Evolutionary conservation across 805 yeast species (phyloP), one percentile per base, ranked within the genome.

Genomic region (Candida vartiovaarae): DNA sequence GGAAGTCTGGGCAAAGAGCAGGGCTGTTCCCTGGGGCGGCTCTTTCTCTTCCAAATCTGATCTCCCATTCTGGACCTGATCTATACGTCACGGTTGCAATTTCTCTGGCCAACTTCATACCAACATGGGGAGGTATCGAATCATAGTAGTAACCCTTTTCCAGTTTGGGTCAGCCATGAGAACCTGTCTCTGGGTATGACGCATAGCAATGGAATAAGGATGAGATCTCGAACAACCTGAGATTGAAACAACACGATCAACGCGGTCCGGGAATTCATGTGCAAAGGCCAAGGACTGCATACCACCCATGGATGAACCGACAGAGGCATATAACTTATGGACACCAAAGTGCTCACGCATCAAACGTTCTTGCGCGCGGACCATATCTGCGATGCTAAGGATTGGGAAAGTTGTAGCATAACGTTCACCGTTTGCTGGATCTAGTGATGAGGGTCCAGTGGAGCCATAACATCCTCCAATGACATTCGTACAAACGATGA

Each of bases 221-320:
- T 90, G 96, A 1, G 96, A 86, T 57, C 95, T 74, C 2, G 95
- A 95, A 67, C 96, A 89, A 3, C 95, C 96, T 36, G 91, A 82
- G 28, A 90, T 85, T n/a, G 86, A 75, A 1, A 88, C 76, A 3
- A 90, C 72, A 42, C 82, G 80, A 5, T 73, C 75, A 3, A 89
- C 96, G 44, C 72, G 75, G 39, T 82, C 81, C 1, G 95, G 84
- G 55, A 84, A 90, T 57, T 84, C 95, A 59, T 78, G 74, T 1
- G 88, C 95, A 62, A 80, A 86, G 0, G 96, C 95, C 43, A 90
- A 71, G 7, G 91, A 81, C 66, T 89, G 96, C 96, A 90, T 88
- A n/a, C 96, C 97, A n/a, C 97, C 97, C 95, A 90, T 86, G 0
- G 95, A 86, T 3, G 95, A 82, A 5, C 97, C 97, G 6, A 90